phyloP scores from a whole-genome alignment of 371 early-diverging fungal genomes.

The Mortierella sp. region DNA sequence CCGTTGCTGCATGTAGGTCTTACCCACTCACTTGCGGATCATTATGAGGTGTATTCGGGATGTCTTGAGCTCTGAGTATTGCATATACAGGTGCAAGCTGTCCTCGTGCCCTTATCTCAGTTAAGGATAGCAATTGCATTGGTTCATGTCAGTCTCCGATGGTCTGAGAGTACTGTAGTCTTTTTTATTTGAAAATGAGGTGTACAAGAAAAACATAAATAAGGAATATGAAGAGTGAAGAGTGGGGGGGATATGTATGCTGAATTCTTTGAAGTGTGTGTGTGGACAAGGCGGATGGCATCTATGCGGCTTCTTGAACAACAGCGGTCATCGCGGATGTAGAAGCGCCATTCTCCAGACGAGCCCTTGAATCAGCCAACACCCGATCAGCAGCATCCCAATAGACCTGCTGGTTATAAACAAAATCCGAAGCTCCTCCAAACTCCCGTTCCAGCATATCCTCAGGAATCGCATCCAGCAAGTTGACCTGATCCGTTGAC shows the following conservation, averaged over 20 bases:
- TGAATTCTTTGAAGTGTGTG: too few species aligned
- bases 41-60: background rate
- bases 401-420: slow-evolving; percentile 70
- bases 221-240: background rate
- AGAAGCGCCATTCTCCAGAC: slow-evolving; percentile 13
- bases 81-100: background rate
- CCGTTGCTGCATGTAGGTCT: too few species aligned
- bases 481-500: slow-evolving; percentile 63
- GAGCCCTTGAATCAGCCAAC: slow-evolving; percentile 15
- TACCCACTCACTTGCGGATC: background rate
- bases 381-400: slow-evolving; percentile 62
- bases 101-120: background rate
- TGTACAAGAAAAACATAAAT: background rate
- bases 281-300: too few species aligned
- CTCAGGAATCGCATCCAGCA: slow-evolving; percentile 65
- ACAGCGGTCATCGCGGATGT: background rate
- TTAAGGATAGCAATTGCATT: background rate
- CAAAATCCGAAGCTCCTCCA: slow-evolving; percentile 72
- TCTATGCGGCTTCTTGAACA: slow-evolving; percentile 6
- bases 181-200: background rate
- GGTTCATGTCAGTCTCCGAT: background rate
- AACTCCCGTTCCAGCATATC: slow-evolving; percentile 72
- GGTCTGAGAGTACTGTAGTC: background rate
- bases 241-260: background rate
- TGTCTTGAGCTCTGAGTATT: background rate